These are phyloP conservation scores for Phytophthora tentaculata DNA, from an alignment of 352 stramenopile genomes.

Conservation along the genomic window DNA sequence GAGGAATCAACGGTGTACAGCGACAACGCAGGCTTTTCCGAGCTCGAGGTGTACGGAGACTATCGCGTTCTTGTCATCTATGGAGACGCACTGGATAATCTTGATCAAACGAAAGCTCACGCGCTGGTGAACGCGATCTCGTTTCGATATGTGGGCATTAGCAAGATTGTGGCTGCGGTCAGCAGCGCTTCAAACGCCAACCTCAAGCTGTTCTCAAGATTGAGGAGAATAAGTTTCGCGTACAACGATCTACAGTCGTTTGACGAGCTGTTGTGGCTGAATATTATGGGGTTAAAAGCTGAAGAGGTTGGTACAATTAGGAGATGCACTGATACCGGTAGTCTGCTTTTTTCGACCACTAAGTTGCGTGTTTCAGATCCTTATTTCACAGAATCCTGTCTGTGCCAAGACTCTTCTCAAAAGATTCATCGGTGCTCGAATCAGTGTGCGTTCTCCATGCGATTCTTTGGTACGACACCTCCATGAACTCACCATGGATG, in stretches of 20 bases:
- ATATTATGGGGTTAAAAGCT: conserved; percentile 50
- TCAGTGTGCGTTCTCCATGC: conserved; percentile 46
- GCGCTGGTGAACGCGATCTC: conserved; percentile 63
- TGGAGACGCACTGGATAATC: conserved; percentile 65
- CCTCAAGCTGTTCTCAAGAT: conserved; percentile 63
- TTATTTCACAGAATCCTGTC: conserved; percentile 68
- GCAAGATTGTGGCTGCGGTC: conserved; percentile 45
- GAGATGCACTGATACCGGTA: no score
- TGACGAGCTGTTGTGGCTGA: conserved; percentile 70
- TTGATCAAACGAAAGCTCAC: conserved; percentile 65
- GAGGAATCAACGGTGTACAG: conserved; percentile 59
- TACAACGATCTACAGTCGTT: conserved; percentile 73
- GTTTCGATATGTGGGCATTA: conserved; percentile 66
- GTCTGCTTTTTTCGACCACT: no score
- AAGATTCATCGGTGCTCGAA: conserved; percentile 52
- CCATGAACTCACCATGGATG: not conserved
- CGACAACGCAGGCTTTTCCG: conserved; percentile 68
- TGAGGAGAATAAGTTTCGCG: conserved; percentile 66
- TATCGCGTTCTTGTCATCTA: conserved; percentile 73
- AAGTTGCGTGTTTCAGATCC: conserved; percentile 64
- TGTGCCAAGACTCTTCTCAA: conserved; percentile 61
- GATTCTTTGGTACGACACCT: no score
- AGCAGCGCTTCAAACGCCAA: conserved; percentile 42
- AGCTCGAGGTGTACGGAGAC: conserved; percentile 77
- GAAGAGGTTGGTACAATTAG: conserved; percentile 61